Conservation (phyloP, 2,329 filamentous ascomycete genomes). For the Curvularia sp. region DNA sequence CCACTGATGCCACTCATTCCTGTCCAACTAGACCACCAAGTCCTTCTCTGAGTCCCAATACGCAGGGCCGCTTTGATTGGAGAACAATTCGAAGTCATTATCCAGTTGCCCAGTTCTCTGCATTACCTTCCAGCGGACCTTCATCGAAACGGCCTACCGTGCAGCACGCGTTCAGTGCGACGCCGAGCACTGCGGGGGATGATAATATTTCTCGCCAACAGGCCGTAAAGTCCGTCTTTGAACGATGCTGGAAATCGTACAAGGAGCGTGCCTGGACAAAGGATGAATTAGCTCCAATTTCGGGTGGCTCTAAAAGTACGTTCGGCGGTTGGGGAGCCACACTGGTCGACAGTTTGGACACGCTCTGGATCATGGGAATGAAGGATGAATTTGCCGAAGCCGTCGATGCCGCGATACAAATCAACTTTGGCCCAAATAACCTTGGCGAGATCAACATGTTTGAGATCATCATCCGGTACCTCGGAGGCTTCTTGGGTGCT, state of each 20-base stretch:
- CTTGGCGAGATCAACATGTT: slow-evolving; percentile 55
- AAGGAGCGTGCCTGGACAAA: slow-evolving; percentile 57
- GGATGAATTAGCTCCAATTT: slow-evolving; percentile 55
- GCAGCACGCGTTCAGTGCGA: neutral
- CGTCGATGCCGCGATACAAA: slow-evolving; percentile 49
- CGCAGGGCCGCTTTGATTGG: slow-evolving; percentile 18
- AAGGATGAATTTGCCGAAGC: slow-evolving; percentile 55
- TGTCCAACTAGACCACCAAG: neutral
- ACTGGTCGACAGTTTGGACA: slow-evolving; percentile 55
- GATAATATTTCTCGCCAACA: neutral
- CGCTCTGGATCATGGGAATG: slow-evolving; percentile 56
- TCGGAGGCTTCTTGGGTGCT: slow-evolving; percentile 83
- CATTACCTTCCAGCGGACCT: slow-evolving; percentile 12
- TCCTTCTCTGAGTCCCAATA: neutral
- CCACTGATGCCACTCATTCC: neutral
- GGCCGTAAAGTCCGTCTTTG: neutral
- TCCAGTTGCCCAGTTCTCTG: slow-evolving; percentile 15
- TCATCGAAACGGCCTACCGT: neutral
- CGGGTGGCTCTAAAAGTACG: slow-evolving; percentile 46
- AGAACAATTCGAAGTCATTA: slow-evolving; percentile 20
- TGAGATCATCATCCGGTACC: slow-evolving; percentile 72
- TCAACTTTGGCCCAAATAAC: slow-evolving; percentile 51
- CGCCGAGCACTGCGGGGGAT: neutral
- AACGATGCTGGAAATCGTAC: slow-evolving; percentile 56
- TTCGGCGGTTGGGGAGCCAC: slow-evolving; percentile 58